Evolutionary conservation across 768 basidiomycete genomes (phyloP).

Genomic region (Sarcodon aspratus): DNA sequence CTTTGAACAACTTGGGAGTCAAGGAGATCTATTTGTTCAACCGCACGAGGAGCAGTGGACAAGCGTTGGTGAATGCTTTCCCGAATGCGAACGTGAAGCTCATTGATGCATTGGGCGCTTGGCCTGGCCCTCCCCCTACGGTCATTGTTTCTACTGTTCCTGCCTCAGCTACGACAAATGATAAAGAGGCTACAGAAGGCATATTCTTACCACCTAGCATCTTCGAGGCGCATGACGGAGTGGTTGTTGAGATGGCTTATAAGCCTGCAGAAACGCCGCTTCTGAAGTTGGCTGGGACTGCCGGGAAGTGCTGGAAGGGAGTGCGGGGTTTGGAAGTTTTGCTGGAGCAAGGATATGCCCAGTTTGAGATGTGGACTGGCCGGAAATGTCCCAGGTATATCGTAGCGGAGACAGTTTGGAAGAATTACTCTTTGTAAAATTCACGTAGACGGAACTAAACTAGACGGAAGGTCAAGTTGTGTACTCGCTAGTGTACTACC

Average conservation of each 20-base stretch:
- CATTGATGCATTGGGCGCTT: conserved; percentile 43
- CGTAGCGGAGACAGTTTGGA: conserved; percentile 38
- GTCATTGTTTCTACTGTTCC: conserved; percentile 90
- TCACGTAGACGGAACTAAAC: too few relatives aligned
- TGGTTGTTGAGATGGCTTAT: conserved; percentile 92
- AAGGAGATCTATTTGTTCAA: conserved; percentile 78
- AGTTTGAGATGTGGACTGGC: conserved; percentile 78
- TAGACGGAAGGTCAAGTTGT: too few relatives aligned
- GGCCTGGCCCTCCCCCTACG: conserved; percentile 43
- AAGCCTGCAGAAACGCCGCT: conserved; percentile 80
- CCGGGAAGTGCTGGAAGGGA: conserved; percentile 43
- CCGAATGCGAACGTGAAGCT: conserved; percentile 49
- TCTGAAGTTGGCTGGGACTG: conserved; percentile 48
- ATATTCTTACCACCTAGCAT: conserved; percentile 46
- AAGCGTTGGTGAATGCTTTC: conserved; percentile 57
- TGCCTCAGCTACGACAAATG: conserved; percentile 41
- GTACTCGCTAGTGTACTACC: too few relatives aligned
- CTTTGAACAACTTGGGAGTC: conserved; percentile 60
- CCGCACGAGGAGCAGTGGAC: conserved; percentile 67
- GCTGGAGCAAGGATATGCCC: conserved; percentile 80
- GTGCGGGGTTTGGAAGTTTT: conserved; percentile 81
- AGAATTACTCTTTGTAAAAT: conserved; percentile 21
- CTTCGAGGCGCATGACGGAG: conserved; percentile 42
- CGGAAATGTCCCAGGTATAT: conserved; percentile 38
- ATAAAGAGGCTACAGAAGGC: conserved; percentile 14